phyloP scores from a whole-genome alignment of 2,329 filamentous ascomycete species.

The Cladophialophora chaetospira region DNA sequence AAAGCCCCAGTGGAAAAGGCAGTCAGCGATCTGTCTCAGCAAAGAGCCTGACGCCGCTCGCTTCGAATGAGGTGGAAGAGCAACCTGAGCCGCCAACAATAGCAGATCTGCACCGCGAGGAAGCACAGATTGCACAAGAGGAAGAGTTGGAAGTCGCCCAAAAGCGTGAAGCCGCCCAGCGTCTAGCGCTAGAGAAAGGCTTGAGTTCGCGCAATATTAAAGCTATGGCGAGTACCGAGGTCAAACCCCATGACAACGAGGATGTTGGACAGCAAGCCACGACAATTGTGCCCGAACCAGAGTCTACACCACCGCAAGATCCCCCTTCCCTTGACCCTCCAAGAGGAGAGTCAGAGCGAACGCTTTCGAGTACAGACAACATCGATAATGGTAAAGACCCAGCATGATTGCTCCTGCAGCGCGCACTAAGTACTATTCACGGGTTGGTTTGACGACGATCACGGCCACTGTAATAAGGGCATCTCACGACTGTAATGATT shows the following conservation, averaged over 20 bases:
- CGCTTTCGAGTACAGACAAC: background rate
- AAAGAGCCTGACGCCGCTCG: slow-evolving; percentile 27
- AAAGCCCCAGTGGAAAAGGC: slow-evolving; percentile 35
- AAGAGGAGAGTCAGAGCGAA: background rate
- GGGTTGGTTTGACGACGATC: background rate
- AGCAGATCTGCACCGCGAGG: slow-evolving; percentile 59
- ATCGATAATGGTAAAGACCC: slow-evolving; percentile 11
- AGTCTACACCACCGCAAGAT: background rate
- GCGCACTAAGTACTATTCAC: too few species aligned
- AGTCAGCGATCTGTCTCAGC: slow-evolving; percentile 38
- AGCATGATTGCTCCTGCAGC: slow-evolving; percentile 1
- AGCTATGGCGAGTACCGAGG: slow-evolving; percentile 3
- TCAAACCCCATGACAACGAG: slow-evolving; percentile 5
- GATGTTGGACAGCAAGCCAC: background rate
- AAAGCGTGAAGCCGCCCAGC: slow-evolving; percentile 57
- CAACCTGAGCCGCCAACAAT: slow-evolving; percentile 48
- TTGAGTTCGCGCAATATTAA: slow-evolving; percentile 17
- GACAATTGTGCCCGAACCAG: background rate
- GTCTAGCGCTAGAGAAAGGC: slow-evolving; percentile 58
- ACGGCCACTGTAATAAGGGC: background rate
- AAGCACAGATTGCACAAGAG: slow-evolving; percentile 54
- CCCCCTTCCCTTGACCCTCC: background rate
- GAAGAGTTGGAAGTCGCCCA: slow-evolving; percentile 59
- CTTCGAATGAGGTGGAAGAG: slow-evolving; percentile 14
- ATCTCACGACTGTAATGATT: background rate